Conservation (phyloP, 1,284 basidiomycete genomes). For the Naganishia sp. region DNA sequence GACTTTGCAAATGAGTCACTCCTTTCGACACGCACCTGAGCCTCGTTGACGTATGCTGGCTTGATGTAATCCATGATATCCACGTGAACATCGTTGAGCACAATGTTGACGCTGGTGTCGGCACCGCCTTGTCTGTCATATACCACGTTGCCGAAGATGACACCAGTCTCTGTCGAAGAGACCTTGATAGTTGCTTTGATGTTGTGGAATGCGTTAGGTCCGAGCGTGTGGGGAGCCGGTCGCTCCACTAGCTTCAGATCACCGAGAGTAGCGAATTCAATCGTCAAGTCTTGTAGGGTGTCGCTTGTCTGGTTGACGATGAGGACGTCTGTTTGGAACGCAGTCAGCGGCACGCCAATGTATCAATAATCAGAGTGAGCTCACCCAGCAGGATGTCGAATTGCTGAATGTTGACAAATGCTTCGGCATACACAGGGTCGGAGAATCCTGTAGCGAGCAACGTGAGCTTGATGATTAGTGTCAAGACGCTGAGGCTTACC, state of each 20-base stretch:
- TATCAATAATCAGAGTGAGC: slow-evolving; percentile 36
- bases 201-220: slow-evolving; percentile 94
- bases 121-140: slow-evolving; percentile 89
- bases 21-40: slow-evolving; percentile 65
- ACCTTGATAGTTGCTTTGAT: slow-evolving; percentile 99
- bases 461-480: neutral
- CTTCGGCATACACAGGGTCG: slow-evolving; percentile 97
- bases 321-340: slow-evolving; percentile 69
- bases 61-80: slow-evolving; percentile 99
- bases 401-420: slow-evolving; percentile 96
- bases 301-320: slow-evolving; percentile 95
- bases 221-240: slow-evolving; percentile 88
- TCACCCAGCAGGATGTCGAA: slow-evolving; percentile 91
- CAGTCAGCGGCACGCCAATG: neutral
- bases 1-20: slow-evolving; percentile 6
- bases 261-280: slow-evolving; percentile 96
- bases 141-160: slow-evolving; percentile 93
- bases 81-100: slow-evolving; percentile 95
- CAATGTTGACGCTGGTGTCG: slow-evolving; percentile 75
- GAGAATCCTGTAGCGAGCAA: slow-evolving; percentile 72
- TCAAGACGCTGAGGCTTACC: slow-evolving; percentile 55
- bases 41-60: slow-evolving; percentile 92
- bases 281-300: slow-evolving; percentile 92
- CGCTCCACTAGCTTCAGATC: slow-evolving; percentile 97
- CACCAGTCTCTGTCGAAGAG: slow-evolving; percentile 92